Base-by-base conservation (phyloP, 495 filamentous ascomycete genomes). In the Penicilliopsis zonata region DNA sequence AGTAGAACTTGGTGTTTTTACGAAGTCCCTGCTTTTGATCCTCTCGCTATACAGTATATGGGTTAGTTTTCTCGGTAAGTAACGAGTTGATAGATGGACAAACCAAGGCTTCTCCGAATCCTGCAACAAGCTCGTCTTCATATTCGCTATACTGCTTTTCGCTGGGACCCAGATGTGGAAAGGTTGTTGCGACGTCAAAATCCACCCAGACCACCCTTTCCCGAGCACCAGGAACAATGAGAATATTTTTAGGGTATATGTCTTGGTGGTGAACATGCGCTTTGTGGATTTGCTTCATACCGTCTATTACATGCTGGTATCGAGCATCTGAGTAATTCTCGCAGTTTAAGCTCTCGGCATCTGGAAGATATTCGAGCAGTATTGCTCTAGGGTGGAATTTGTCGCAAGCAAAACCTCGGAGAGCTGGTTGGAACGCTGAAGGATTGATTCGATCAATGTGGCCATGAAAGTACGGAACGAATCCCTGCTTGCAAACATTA, bases 161-260 rank as follows among this genome's bases (percentile, higher is more conserved):
- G n/a, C n/a, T n/a, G n/a, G n/a, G n/a, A n/a, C 35, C 19, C 10
- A 42, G n/a, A 13, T 26, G 35, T 33, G 22, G n/a, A 24, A 50
- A 52, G 13, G 40, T 44, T 13, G 25, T 47, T 19, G 44, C 43
- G 37, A 49, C 37, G 43, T 53, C 43, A 40, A 53, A 53, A 30
- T 46, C 43, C 33, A 49, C 20, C 47, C 45, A 49, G 0, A 51
- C 42, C 24, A 50, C 18, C 29, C 35, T 43, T 9, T 27, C 32
- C 0, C 17, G 15, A 2, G 30, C 21, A 26, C 36, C 38, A 37
- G 18, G 29, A 6, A 46, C 35, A 16, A 53, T 18, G 14, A 51
- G 41, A 23, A 52, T 30, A 7, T 49, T 45, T 23, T 28, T 49
- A 2, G 51, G 41, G 15, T 47, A 55, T 8, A 44, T 43, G 29